A percentile compares a stretch with the other conserved stretches of the same genome.
These are phyloP conservation scores for Anisodus tanguticus DNA, from an alignment of 257 asterid species.

Conservation along the genomic window DNA sequence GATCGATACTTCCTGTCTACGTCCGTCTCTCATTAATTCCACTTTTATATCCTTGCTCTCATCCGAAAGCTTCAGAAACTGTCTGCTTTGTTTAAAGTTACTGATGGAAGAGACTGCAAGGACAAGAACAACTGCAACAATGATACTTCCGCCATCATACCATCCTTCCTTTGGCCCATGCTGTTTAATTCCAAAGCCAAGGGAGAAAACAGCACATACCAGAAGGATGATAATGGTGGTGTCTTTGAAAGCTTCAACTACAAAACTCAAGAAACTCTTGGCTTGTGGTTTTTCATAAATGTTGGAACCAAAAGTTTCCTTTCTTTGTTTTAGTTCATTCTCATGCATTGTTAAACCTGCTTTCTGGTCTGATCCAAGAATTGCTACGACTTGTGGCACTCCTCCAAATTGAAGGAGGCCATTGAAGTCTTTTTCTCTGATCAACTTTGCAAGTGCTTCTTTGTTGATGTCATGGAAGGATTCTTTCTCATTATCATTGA, in stretches of 20 bases:
- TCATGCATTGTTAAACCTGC: slow-evolving; percentile 25
- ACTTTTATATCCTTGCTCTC: slow-evolving; percentile 29
- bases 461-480: slow-evolving; percentile 22
- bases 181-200: slow-evolving; percentile 31
- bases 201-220: slow-evolving; percentile 29
- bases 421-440: slow-evolving; percentile 26
- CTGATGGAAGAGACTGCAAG: slow-evolving; percentile 35
- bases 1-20: slow-evolving; percentile 37
- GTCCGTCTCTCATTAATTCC: slow-evolving; percentile 31
- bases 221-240: slow-evolving; percentile 31
- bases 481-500: slow-evolving; percentile 23
- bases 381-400: slow-evolving; percentile 13
- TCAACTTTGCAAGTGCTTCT: slow-evolving; percentile 30
- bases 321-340: slow-evolving; percentile 4
- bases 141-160: slow-evolving; percentile 35
- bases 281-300: slow-evolving; percentile 23
- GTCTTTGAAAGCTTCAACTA: slow-evolving; percentile 33
- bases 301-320: slow-evolving; percentile 30
- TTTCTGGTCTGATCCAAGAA: slow-evolving; percentile 26
- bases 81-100: slow-evolving; percentile 33
- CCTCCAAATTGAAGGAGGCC: slow-evolving; percentile 26
- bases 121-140: slow-evolving; percentile 31
- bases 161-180: slow-evolving; percentile 33
- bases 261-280: slow-evolving; percentile 24
- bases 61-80: slow-evolving; percentile 31